phyloP scores from a whole-genome alignment of 306 rosid species.

The Fragaria vesca region DNA sequence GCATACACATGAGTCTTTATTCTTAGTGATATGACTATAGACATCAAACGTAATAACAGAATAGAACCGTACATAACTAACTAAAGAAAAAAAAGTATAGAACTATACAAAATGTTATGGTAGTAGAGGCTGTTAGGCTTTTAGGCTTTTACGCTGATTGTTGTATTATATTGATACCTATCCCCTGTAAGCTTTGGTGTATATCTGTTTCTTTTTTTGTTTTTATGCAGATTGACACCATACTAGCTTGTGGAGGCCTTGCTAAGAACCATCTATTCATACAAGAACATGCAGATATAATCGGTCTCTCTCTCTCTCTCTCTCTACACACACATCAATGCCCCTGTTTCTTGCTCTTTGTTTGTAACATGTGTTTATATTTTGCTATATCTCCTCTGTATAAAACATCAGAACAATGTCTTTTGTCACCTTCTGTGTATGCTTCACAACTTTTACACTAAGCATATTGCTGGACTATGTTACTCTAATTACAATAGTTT shows the following conservation, averaged over 20 bases:
- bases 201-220: not conserved
- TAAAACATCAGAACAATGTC: not conserved
- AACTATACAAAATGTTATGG: not conserved
- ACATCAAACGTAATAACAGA: not conserved
- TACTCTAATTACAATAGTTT: not conserved
- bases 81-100: not conserved
- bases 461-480: not conserved
- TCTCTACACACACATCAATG: not conserved
- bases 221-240: slow-evolving; percentile 66
- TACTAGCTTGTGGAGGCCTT: slow-evolving; percentile 96
- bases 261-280: slow-evolving; percentile 75
- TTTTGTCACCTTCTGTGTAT: not conserved
- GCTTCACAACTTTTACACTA: not conserved
- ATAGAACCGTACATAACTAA: not conserved
- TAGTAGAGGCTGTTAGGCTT: not conserved
- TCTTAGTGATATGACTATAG: not conserved
- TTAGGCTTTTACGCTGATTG: no score
- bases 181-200: slow-evolving; percentile 1
- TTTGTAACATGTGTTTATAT: not conserved
- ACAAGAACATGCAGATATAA: slow-evolving; percentile 93
- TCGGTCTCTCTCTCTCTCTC: slow-evolving; percentile 45
- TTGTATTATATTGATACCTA: not conserved
- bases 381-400: not conserved
- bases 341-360: not conserved
- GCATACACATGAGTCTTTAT: not conserved